Conservation (phyloP, 495 filamentous ascomycete genomes). For the Penicillium nucicola region DNA sequence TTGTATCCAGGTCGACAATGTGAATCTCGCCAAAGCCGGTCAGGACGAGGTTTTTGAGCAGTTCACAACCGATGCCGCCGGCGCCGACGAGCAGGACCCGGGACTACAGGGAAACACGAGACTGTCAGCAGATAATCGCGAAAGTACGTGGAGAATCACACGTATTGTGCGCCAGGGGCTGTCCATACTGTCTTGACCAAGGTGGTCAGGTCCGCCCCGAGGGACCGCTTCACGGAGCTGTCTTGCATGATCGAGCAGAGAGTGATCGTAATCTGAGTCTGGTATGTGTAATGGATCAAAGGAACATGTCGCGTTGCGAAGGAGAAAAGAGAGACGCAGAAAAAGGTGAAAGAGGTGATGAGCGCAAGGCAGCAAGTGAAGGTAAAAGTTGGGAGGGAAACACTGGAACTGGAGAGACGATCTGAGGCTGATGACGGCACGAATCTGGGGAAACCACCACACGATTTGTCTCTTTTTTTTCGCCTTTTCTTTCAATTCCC, state of each 20-base stretch:
- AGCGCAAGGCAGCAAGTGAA: no score
- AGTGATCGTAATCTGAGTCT: slow-evolving; percentile 12
- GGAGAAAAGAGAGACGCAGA: slow-evolving; percentile 11
- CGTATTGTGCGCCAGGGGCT: background rate
- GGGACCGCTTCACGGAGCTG: slow-evolving; percentile 57
- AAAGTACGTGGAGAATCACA: background rate
- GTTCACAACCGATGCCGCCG: slow-evolving; percentile 95
- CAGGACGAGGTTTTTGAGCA: slow-evolving; percentile 93
- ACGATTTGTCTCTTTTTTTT: background rate
- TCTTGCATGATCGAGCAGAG: slow-evolving; percentile 48
- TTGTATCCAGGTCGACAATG: slow-evolving; percentile 96
- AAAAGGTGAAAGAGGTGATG: slow-evolving; percentile 1
- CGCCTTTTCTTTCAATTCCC: background rate
- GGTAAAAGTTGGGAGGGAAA: background rate
- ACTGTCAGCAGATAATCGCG: slow-evolving; percentile 14
- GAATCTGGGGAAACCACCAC: background rate
- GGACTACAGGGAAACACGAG: slow-evolving; percentile 50
- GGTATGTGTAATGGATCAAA: background rate
- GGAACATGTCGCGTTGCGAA: background rate
- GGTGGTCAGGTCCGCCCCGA: slow-evolving; percentile 54
- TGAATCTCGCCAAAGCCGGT: slow-evolving; percentile 94
- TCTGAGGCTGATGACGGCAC: slow-evolving; percentile 28
- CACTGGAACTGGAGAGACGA: slow-evolving; percentile 17
- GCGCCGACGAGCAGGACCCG: slow-evolving; percentile 93
- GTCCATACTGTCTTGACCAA: slow-evolving; percentile 62